phyloP scores from a whole-genome alignment of 73 alveolate genomes.

The Paramecium tetraurelia region DNA sequence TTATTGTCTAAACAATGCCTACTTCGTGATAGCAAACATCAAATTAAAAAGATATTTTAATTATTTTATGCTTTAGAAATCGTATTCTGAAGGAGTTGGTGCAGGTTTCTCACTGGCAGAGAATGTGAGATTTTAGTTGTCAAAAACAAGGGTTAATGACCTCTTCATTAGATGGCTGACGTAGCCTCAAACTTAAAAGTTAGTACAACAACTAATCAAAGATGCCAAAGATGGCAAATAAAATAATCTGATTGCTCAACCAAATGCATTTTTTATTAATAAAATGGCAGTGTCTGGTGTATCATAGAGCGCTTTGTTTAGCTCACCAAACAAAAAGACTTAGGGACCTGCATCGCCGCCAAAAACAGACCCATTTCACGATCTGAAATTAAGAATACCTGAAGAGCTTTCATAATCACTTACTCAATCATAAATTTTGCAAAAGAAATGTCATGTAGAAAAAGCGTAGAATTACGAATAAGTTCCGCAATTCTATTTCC shows the following conservation, averaged over 20 bases:
- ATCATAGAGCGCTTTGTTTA: neutral
- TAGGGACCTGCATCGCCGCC: constrained; percentile 4
- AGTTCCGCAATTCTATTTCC: constrained; percentile 56
- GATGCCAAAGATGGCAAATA: constrained; percentile 9
- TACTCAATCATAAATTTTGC: neutral
- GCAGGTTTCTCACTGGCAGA: neutral
- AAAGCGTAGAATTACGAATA: constrained; percentile 2
- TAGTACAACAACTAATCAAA: neutral
- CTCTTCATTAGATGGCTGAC: constrained; percentile 33
- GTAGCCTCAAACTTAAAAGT: neutral
- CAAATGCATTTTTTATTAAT: constrained; percentile 17
- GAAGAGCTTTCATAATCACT: constrained; percentile 1
- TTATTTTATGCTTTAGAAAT: constrained; percentile 17
- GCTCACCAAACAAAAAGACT: neutral
- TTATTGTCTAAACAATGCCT: neutral
- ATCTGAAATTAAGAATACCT: neutral
- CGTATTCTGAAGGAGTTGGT: constrained; percentile 33
- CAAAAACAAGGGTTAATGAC: neutral
- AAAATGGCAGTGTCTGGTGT: constrained; percentile 38
- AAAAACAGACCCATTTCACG: neutral
- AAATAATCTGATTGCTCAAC: neutral
- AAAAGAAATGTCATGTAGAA: neutral
- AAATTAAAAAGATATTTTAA: neutral
- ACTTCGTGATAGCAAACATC: neutral
- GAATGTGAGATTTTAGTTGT: neutral